These are phyloP conservation scores for Trichoderma pleuroti DNA, from an alignment of 2,329 filamentous ascomycete species.

Conservation along the genomic window DNA sequence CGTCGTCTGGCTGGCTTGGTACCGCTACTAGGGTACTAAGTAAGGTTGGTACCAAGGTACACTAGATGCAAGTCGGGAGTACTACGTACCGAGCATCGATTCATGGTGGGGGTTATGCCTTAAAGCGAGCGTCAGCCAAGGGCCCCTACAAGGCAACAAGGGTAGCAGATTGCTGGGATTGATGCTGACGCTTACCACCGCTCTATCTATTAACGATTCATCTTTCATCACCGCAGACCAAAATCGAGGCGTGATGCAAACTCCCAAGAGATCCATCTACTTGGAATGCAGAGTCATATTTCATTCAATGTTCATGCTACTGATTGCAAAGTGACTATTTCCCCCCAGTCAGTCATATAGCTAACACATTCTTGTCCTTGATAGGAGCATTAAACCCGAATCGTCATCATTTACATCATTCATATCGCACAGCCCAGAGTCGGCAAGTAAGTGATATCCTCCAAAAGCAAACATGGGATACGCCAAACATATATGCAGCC, in stretches of 20 bases:
- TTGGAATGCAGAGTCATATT: background rate
- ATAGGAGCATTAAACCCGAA: background rate
- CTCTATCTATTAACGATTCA: no score
- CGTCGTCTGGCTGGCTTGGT: background rate
- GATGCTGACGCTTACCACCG: background rate
- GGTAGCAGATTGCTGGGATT: background rate
- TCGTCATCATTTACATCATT: background rate
- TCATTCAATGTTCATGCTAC: background rate
- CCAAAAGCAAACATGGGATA: background rate
- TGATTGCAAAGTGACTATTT: background rate
- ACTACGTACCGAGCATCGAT: background rate
- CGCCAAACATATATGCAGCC: background rate
- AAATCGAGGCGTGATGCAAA: background rate
- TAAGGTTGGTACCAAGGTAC: no score
- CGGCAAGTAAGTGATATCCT: background rate
- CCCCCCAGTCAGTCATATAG: background rate
- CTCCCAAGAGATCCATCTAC: background rate
- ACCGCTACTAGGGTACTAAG: background rate
- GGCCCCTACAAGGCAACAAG: background rate
- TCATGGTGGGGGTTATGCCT: background rate
- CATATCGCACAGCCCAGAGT: background rate
- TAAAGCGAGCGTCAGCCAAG: background rate
- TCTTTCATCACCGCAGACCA: background rate
- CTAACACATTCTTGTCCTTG: background rate
- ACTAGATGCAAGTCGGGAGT: background rate